These are phyloP conservation scores for Stachybotrys echinatus DNA, from an alignment of 2,329 filamentous ascomycete genomes.

Conservation along the genomic window DNA sequence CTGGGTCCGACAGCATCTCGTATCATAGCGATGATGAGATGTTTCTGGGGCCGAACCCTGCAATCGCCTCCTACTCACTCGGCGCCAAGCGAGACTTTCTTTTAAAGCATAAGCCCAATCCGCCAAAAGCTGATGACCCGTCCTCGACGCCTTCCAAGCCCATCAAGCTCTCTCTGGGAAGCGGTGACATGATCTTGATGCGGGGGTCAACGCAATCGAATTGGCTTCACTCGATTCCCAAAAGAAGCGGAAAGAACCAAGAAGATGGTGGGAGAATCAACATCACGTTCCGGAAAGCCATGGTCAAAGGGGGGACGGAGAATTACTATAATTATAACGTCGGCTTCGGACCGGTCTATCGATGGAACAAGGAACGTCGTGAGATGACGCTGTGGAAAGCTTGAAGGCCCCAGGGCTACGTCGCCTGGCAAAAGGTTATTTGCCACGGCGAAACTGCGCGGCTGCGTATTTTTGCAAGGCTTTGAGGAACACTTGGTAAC, in stretches of 20 bases:
- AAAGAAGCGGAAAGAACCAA: constrained; percentile 59
- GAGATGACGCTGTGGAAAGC: constrained; percentile 41
- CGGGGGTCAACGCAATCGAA: constrained; percentile 66
- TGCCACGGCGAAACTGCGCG: constrained; percentile 83
- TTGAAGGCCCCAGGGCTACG: constrained; percentile 9
- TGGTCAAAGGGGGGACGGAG: constrained; percentile 67
- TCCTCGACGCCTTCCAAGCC: constrained; percentile 27
- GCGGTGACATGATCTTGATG: constrained; percentile 79
- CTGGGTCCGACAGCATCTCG: constrained; percentile 68
- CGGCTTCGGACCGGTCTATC: constrained; percentile 61
- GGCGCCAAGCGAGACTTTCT: constrained; percentile 70
- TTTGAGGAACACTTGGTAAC: constrained; percentile 88
- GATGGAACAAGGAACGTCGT: constrained; percentile 54
- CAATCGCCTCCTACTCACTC: constrained; percentile 70
- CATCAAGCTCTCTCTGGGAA: constrained; percentile 49
- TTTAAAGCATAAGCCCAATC: constrained; percentile 68
- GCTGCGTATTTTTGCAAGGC: constrained; percentile 79
- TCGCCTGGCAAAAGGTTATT: constrained; percentile 28
- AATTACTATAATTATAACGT: constrained; percentile 87
- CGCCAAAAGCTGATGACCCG: constrained; percentile 24
- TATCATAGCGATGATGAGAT: constrained; percentile 79
- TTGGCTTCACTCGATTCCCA: constrained; percentile 76
- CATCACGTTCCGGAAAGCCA: constrained; percentile 70
- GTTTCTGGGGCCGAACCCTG: constrained; percentile 64
- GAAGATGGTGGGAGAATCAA: constrained; percentile 64